Evolutionary conservation across 2,329 filamentous ascomycete genomes (phyloP), one percentile per base, ranked within the genome.

Genomic region (Phoma sp.): DNA sequence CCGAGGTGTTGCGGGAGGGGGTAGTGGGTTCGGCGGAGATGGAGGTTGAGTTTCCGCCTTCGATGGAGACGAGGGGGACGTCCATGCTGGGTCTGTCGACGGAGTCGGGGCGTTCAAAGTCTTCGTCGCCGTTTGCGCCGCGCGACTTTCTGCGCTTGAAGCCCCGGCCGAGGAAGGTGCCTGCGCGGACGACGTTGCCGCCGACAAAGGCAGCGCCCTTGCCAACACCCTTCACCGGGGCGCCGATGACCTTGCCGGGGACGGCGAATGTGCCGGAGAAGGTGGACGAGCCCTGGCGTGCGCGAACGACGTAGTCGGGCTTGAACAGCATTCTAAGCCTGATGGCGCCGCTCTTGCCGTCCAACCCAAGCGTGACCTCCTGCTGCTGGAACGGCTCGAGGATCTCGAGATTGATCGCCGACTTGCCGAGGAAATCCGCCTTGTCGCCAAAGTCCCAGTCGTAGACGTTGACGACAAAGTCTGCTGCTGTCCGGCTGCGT

Each of bases 401-500:
- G 26, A 87, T 76, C 42, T 89, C 86, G 14, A 99, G 83, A 64
- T 91, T 87, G 69, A 99, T 91, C 4, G 80, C 78, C 0, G 91
- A 83, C 54, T 82, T 84, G 37, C 95, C 95, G n/a, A 99, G 79
- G 72, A 89, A 90, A 75, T 99, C 95, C 1, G 93, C 92, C 76
- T 93, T 93, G 74, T 96, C 92, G 40, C 91, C 93, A 80, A 98
- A 96, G 74, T 99, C 95, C 85, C 93, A 99, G 72, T 99, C 95
- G 73, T 88, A 96, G 2, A 98, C 87, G 50, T 91, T 90, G 67
- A 92, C 87, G 26, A 83, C 83, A 76, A 99, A 95, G 21, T 95
- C 85, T 30, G 93, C 90, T 0, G 84, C 92, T 14, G 92, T 96
- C 53, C 95, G 85, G 12, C 92, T 96, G 15, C 91, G 87, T 46